Evolutionary conservation across 352 stramenopile genomes (phyloP), one percentile per base, ranked within the genome.

Genomic region (Phytophthora lateralis): DNA sequence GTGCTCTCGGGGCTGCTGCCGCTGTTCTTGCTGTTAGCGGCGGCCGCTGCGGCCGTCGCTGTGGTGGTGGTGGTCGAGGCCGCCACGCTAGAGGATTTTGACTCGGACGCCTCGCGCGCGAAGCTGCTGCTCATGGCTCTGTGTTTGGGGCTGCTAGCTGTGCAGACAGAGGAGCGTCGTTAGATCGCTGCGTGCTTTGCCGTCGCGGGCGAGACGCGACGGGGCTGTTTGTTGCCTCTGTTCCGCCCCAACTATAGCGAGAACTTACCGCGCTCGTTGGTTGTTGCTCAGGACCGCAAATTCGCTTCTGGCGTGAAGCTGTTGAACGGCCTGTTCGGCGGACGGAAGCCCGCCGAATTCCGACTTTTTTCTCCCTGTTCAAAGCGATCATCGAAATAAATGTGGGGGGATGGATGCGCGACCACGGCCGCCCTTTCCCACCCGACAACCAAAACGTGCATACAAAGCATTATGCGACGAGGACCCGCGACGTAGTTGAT

Each of bases 241-340:
- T 12, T 44, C n/a, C n/a, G n/a, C n/a, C 38, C 38, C 18, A 44
- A 20, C 15, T 24, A 26, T 44, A 44, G n/a, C 38, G 10, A 44
- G 26, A 18, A 60, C 61, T 55, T 54, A 70, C 43, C 43, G 29
- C 7, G 43, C 39, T 67, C 18, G 62, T 63, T 68, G 66, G 69
- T 75, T 71, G 69, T 70, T 66, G 32, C 54, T 66, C 44, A 12
- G 57, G n/a, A n/a, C 41, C 24, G 69, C 57, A 65, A 70, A 73
- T 76, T 79, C 37, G 45, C 43, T 72, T 64, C 10, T 79, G 54
- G 17, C 9, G 15, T 11, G 26, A 30, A 8, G 4, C 26, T 30
- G 21, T 24, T 24, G 21, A 24, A 24, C 21, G 11, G 32, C 30
- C 30, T 37, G 30, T 37, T 37, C 21, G 21, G 32, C 32, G 32